phyloP scores from a whole-genome alignment of 805 yeast species.

The Metschnikowia colocasiae region DNA sequence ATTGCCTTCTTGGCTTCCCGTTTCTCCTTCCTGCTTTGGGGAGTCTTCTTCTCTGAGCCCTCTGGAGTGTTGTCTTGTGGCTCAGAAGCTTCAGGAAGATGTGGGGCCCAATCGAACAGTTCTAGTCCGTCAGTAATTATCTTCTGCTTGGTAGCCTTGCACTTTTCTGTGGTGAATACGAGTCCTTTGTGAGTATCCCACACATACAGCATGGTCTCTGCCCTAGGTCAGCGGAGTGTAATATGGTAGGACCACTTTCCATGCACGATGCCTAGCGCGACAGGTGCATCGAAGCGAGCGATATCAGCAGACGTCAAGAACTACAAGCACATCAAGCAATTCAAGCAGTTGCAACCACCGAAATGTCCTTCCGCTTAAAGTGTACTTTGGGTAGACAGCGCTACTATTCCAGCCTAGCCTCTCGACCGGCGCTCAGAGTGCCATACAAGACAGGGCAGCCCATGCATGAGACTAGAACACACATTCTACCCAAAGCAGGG shows the following conservation, averaged over 20 bases:
- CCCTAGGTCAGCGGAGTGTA: neutral
- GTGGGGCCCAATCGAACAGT: conserved; percentile 12
- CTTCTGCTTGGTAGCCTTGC: neutral
- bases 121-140: conserved; percentile 13
- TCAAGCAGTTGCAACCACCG: neutral
- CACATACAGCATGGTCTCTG: conserved; percentile 12
- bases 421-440: conserved; percentile 24
- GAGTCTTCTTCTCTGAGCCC: neutral
- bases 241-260: neutral
- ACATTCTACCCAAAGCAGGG: conserved; percentile 64
- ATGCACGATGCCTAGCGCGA: conserved; percentile 2
- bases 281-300: neutral
- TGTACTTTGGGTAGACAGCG: conserved; percentile 2
- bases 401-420: conserved; percentile 8
- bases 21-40: conserved; percentile 11
- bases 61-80: neutral
- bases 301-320: neutral
- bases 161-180: conserved; percentile 13
- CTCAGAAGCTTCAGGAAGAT: conserved; percentile 1
- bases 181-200: conserved; percentile 20
- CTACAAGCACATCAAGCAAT: neutral
- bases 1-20: conserved; percentile 6
- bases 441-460: conserved; percentile 75
- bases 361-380: neutral
- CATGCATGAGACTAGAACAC: conserved; percentile 77